A percentile compares a stretch with the other conserved stretches of the same genome.
Conservation (phyloP, 2,329 filamentous ascomycete genomes). For the Orbilia ellipsospora region DNA sequence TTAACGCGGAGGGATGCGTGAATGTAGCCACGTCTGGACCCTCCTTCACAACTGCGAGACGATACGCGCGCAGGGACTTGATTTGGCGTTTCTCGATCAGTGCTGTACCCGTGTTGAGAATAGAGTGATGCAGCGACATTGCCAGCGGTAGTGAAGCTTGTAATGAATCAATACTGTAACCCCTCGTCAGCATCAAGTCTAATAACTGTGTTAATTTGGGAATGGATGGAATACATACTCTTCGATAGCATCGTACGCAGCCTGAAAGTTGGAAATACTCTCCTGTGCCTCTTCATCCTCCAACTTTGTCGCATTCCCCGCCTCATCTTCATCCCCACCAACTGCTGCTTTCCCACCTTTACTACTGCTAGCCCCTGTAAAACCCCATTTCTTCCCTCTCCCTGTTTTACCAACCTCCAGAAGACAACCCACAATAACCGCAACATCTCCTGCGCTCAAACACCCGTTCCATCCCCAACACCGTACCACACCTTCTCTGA, state of each 20-base stretch:
- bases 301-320: slow-evolving; percentile 63
- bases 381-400: slow-evolving; percentile 58
- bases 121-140: slow-evolving; percentile 88
- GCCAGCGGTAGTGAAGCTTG: slow-evolving; percentile 82
- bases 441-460: slow-evolving; percentile 89
- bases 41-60: slow-evolving; percentile 95
- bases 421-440: slow-evolving; percentile 89
- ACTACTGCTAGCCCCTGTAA: slow-evolving; percentile 6
- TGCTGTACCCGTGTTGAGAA: slow-evolving; percentile 89
- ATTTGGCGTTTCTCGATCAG: slow-evolving; percentile 95
- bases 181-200: slow-evolving; percentile 62
- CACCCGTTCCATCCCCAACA: slow-evolving; percentile 99
- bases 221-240: slow-evolving; percentile 66
- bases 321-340: slow-evolving; percentile 64
- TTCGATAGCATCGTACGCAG: slow-evolving; percentile 77
- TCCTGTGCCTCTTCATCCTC: slow-evolving; percentile 68
- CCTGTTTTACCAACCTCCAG: slow-evolving; percentile 82
- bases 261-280: slow-evolving; percentile 76
- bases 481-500: slow-evolving; percentile 90
- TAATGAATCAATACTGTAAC: slow-evolving; percentile 76
- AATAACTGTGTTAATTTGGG: neutral
- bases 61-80: slow-evolving; percentile 88
- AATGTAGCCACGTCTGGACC: slow-evolving; percentile 92
- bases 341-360: neutral
- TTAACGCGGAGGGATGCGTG: slow-evolving; percentile 89